Percentiles rank a stretch among this genome's conserved stretches.
These are phyloP conservation scores for Magnolia changhungtana DNA, from an alignment of 164 flowering plant genomes.

Conservation along the genomic window DNA sequence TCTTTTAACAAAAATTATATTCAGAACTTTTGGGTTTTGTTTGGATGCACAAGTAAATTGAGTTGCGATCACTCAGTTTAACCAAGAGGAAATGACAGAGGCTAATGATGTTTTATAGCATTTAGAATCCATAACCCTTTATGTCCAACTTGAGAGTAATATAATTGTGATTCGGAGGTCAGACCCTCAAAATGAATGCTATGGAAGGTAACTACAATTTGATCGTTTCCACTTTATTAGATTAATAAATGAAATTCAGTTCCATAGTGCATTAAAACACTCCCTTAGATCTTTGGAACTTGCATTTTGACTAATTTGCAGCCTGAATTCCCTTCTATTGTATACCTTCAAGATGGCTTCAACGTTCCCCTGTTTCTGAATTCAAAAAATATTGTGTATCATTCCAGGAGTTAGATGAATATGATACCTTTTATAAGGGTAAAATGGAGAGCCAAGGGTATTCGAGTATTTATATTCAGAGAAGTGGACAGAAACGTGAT, in stretches of 20 bases:
- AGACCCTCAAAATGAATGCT: neutral
- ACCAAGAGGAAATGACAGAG: too few relatives aligned
- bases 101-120: neutral
- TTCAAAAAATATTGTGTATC: neutral
- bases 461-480: slow-evolving; percentile 65
- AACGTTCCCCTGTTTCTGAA: neutral
- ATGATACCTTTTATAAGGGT: slow-evolving; percentile 63
- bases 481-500: slow-evolving; percentile 83
- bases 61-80: too few relatives aligned
- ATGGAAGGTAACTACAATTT: neutral
- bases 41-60: too few relatives aligned
- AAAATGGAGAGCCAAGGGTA: slow-evolving; percentile 64
- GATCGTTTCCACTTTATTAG: neutral
- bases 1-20: too few relatives aligned
- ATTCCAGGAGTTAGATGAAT: slow-evolving; percentile 80
- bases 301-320: neutral
- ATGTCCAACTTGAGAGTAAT: neutral
- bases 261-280: too few relatives aligned
- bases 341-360: neutral
- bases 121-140: neutral
- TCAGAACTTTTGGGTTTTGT: too few relatives aligned
- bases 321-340: neutral
- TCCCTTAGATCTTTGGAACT: neutral
- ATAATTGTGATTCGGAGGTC: neutral
- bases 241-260: too few relatives aligned